Base-by-base conservation (phyloP, 441 rosid species). In the Gossypium davidsonii region DNA sequence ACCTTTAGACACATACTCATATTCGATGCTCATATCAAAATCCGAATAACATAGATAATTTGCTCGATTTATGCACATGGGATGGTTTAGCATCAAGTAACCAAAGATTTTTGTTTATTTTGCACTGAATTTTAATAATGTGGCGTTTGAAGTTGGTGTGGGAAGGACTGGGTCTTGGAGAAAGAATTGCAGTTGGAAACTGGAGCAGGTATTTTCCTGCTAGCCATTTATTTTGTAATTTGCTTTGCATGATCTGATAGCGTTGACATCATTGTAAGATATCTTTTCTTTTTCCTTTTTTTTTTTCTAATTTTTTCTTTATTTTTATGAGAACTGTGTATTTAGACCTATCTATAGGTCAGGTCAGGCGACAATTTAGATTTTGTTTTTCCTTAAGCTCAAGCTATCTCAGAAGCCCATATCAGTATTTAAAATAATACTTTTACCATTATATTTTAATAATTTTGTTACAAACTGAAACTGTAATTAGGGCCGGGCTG, bases 151-250 rank as follows among this genome's bases (percentile, higher is more conserved):
- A 71, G 74, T 60, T 71, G 60, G 58, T 72, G 9, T 72, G 74
- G 74, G 57, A 72, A 72, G 74, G 74, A 44, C 46, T 72, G 74
- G 67, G 74, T 59, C 67, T 72, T 44, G 74, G 74, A 59, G 74
- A 42, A 42, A 31, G 58, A 59, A 48, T 4, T 7, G 57, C 74
- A 25, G 67, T 72, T 21, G 74, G 74, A 72, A 57, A 72, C 58
- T 46, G 74, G 74, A 23, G 48, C 39, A 72, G 57, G 74, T 72
- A 59, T 42, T 17, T 2, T 46, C 46, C 3, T 57, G 63, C 55
- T 39, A 57, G 44, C 65, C 26, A 23, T 25, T 42, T 59, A 49
- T 14, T 48, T 42, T 42, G 69, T 64, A 18, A 10, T 42, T 28
- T 39, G 68, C 23, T 31, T n/a, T n/a, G 10, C 9, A 60, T 28